phyloP scores from a whole-genome alignment of 257 asterid species.

The Capsicum pubescens region DNA sequence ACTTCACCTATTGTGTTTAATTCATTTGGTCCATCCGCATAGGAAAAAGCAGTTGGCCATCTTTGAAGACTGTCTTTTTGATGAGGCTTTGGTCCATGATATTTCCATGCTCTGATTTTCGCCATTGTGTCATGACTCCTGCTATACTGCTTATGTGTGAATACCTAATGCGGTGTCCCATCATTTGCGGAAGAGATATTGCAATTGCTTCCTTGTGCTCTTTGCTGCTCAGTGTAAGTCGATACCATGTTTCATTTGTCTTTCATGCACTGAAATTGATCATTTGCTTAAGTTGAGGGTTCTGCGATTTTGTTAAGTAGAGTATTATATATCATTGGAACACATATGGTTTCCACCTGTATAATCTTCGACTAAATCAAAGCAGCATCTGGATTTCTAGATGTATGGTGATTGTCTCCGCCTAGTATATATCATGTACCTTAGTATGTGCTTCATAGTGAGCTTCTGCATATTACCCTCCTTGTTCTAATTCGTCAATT shows the following conservation, averaged over 20 bases:
- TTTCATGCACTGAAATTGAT: not conserved
- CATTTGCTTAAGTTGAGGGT: not conserved
- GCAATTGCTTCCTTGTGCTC: constrained; percentile 90
- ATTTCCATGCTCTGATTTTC: constrained; percentile 96
- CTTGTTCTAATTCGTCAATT: not conserved
- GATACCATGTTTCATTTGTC: not conserved
- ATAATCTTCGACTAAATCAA: not conserved
- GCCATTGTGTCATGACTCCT: constrained; percentile 93
- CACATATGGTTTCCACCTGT: constrained; percentile 19
- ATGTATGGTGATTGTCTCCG: not conserved
- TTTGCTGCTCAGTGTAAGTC: constrained; percentile 84
- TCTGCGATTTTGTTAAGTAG: constrained; percentile 1
- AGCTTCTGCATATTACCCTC: not conserved
- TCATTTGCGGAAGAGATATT: constrained; percentile 72
- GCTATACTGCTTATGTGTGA: constrained; percentile 79
- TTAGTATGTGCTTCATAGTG: not conserved
- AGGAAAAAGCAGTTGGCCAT: constrained; percentile 95
- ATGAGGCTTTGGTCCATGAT: constrained; percentile 91
- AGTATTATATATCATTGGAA: not conserved
- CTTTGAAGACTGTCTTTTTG: constrained; percentile 78
- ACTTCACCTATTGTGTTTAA: not conserved
- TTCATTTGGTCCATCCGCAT: constrained; percentile 20
- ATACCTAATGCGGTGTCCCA: constrained; percentile 82
- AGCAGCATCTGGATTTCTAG: constrained; percentile 11
- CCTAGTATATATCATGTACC: not conserved